Conservation (phyloP, 768 basidiomycete genomes). For the Chalciporus piperatus region DNA sequence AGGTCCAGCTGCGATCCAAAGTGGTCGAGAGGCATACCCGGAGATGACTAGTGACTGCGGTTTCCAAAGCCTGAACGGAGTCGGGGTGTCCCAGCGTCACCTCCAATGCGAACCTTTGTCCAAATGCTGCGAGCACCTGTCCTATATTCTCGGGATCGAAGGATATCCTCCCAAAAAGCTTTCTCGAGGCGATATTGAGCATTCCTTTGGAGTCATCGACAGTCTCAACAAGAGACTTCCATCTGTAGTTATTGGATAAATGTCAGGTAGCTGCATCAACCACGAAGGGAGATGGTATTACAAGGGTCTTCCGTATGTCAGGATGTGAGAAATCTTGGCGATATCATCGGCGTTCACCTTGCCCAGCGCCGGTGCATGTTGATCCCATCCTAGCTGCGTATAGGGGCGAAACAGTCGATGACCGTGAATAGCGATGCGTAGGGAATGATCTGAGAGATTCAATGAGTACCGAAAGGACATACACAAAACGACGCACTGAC, state of each 20-base stretch:
- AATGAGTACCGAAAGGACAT: neutral
- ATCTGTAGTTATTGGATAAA: neutral
- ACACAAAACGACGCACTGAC: neutral
- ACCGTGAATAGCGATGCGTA: neutral
- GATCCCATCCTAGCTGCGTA: conserved; percentile 2
- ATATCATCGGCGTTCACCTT: neutral
- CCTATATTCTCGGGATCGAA: neutral
- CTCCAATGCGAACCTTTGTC: neutral
- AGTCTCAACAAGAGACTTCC: neutral
- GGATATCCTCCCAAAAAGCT: neutral
- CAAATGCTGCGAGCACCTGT: neutral
- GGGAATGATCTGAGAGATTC: neutral
- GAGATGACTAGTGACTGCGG: conserved; percentile 6
- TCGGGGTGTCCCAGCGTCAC: neutral
- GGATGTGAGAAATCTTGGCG: neutral
- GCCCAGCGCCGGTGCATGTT: neutral
- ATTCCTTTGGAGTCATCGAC: no score
- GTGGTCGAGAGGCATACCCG: conserved; percentile 5
- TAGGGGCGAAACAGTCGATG: neutral
- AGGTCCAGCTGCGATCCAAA: conserved; percentile 3
- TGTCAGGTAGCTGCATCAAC: neutral
- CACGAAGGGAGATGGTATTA: neutral
- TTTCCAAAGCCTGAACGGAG: neutral
- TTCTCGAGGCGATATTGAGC: neutral
- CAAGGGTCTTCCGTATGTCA: conserved; percentile 1